phyloP scores from a whole-genome alignment of 306 rosid genomes.

The Lablab purpureus region DNA sequence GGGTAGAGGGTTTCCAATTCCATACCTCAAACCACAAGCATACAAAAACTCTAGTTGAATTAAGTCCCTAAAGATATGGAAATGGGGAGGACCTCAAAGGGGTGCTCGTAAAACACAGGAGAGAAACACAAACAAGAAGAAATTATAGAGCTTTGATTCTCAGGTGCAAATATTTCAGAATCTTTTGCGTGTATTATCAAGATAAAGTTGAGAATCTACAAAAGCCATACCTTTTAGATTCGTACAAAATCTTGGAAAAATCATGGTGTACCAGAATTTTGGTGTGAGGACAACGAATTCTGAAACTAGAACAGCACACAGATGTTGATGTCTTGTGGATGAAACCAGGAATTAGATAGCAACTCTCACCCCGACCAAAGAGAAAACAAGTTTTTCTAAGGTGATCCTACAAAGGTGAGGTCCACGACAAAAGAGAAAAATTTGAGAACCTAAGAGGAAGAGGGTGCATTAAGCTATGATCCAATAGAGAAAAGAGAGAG shows the following conservation, averaged over 20 bases:
- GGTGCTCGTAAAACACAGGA: constrained; percentile 11
- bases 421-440: constrained; percentile 34
- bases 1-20: constrained; percentile 65
- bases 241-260: constrained; percentile 72
- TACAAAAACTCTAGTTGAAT: constrained; percentile 12
- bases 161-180: constrained; percentile 61
- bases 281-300: constrained; percentile 33
- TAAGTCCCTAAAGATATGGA: constrained; percentile 32
- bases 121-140: constrained; percentile 14
- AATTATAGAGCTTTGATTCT: constrained; percentile 50
- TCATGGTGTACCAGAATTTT: constrained; percentile 40
- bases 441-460: constrained; percentile 40
- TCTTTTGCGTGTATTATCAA: constrained; percentile 67
- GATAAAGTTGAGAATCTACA: constrained; percentile 67
- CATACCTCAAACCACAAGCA: constrained; percentile 54
- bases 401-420: constrained; percentile 35
- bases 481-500: constrained; percentile 48
- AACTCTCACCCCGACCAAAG: neutral
- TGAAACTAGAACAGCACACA: constrained; percentile 21
- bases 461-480: constrained; percentile 48
- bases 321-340: constrained; percentile 16
- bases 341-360: constrained; percentile 31
- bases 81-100: constrained; percentile 23
- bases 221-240: constrained; percentile 78
- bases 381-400: neutral